Evolutionary conservation across 768 basidiomycete species (phyloP).

Genomic region (Suillus subaureus): DNA sequence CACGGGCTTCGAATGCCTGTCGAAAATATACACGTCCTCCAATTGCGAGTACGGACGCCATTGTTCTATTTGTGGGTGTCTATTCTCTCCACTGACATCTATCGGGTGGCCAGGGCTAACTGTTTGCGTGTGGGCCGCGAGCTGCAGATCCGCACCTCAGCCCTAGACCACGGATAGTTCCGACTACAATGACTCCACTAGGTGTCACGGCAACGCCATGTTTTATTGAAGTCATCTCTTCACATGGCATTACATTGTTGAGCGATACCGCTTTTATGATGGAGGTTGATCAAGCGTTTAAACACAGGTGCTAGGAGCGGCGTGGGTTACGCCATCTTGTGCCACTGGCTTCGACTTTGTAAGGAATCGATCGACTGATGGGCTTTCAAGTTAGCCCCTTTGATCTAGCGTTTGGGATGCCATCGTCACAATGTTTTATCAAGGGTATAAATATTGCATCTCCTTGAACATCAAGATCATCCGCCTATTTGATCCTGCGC

Average conservation of each 20-base stretch:
- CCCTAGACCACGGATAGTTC: not conserved
- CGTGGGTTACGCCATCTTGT: not conserved
- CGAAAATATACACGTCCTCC: not conserved
- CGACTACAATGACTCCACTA: not conserved
- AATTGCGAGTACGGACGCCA: not conserved
- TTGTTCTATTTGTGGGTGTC: not conserved
- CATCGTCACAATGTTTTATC: not conserved
- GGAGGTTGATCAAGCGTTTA: not conserved
- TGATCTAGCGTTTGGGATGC: not conserved
- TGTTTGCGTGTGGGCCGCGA: not conserved
- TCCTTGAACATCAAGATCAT: constrained; percentile 9
- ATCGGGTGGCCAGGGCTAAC: not conserved
- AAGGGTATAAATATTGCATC: constrained; percentile 5
- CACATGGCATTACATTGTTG: not conserved
- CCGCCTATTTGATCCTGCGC: constrained; percentile 20
- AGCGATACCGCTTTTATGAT: not conserved
- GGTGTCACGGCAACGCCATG: not conserved
- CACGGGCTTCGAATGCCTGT: not conserved
- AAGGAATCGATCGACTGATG: not conserved
- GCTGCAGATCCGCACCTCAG: not conserved
- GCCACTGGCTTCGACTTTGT: not conserved
- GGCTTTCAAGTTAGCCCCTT: not conserved
- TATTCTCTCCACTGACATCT: not conserved
- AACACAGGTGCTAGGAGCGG: not conserved
- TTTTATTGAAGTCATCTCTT: not conserved